Conservation (phyloP, 495 filamentous ascomycete genomes). For the Glutinoglossum americanum region DNA sequence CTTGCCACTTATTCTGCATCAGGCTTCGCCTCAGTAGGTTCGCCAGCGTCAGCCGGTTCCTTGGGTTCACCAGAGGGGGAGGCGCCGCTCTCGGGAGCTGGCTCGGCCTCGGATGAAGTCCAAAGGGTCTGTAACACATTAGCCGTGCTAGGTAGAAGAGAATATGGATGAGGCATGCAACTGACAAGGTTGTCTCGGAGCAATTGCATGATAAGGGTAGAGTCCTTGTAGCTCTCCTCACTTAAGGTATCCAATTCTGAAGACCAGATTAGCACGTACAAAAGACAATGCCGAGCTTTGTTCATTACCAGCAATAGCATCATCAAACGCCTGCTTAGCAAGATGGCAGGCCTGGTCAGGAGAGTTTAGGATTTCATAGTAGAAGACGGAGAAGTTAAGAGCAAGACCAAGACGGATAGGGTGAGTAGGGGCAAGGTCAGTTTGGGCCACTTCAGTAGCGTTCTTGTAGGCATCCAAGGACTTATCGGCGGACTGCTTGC, state of each 20-base stretch:
- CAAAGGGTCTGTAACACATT: constrained; percentile 59
- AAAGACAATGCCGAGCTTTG: background rate
- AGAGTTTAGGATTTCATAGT: constrained; percentile 99
- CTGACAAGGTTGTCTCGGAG: constrained; percentile 95
- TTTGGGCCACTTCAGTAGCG: constrained; percentile 94
- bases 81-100: constrained; percentile 28
- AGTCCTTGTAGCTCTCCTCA: constrained; percentile 99
- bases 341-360: constrained; percentile 98
- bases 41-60: constrained; percentile 28
- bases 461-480: constrained; percentile 98
- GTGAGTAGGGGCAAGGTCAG: constrained; percentile 93
- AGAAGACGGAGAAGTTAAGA: constrained; percentile 99
- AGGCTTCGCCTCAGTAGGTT: constrained; percentile 25
- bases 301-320: constrained; percentile 81
- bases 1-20: constrained; percentile 29
- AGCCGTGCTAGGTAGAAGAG: background rate
- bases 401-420: constrained; percentile 96
- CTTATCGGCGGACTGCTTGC: constrained; percentile 89
- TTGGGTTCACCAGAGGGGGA: constrained; percentile 39
- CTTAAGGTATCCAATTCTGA: constrained; percentile 92
- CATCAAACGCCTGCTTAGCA: constrained; percentile 98
- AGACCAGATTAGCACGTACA: background rate
- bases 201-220: constrained; percentile 98
- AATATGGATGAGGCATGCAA: background rate
- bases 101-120: constrained; percentile 96